Evolutionary conservation across 495 filamentous ascomycete species (phyloP), one percentile per base, ranked within the genome.

Genomic region (Aspergillus ellipticus): DNA sequence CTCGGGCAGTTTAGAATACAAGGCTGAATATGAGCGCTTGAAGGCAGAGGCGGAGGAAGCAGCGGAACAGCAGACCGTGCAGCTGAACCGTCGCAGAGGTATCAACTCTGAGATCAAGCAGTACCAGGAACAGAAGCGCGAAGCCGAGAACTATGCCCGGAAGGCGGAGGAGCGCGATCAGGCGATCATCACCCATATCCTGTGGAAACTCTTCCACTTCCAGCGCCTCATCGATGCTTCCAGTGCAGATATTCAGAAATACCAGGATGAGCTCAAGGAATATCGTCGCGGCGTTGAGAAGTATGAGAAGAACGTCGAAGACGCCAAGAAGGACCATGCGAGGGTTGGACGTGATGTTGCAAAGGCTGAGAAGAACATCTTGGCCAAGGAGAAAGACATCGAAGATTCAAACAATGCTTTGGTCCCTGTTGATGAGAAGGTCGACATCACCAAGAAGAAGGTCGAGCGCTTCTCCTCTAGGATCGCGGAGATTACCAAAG

Each of bases 71-170:
- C 89, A 96, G 55, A 89, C 83, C 37, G 86, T 88, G 61, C 88
- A 93, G 68, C 84, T 97, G 15, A 87, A 92, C 63, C 82, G 92
- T 53, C 88, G 95, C 13, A 83, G 94, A 61, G 92, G 86, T 21
- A 96, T 97, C 75, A 99, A 99, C 69, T 93, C 90, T 0, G 94
- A 99, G 69, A 93, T 99, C 64, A 96, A 93, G 70, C 90, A 96
- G 62, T 97, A 96, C 63, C 89, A 94, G 58, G 90, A 97, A 66
- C 93, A 97, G 74, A 97, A 99, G 77, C 86, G 88, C 50, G 95
- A 97, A 64, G 93, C 93, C 8, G 94, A 97, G 48, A 91, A 86
- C 56, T 97, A 90, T 64, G 85, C 92, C 39, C 82, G 82, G 45
- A 96, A 96, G 70, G 87, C 86, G 1, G 86, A 93, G 45, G 91